Conservation (phyloP, 352 stramenopile genomes). For the Phytophthora colocasiae region DNA sequence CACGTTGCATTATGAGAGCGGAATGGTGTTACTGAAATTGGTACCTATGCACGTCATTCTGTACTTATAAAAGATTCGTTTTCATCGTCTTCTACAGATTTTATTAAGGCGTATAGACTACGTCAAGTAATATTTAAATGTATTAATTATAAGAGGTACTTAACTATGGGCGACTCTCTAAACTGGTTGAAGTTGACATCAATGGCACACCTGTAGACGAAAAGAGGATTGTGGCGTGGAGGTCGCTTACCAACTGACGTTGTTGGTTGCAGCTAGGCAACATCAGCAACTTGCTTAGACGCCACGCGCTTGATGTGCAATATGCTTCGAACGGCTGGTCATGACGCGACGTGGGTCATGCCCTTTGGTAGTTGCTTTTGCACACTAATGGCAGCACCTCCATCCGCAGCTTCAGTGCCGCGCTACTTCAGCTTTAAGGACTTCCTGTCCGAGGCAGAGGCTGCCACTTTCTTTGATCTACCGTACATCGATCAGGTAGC, state of each 20-base stretch:
- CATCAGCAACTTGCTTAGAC: not conserved
- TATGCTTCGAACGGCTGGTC: conserved; percentile 19
- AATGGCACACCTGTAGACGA: not conserved
- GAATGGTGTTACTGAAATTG: not conserved
- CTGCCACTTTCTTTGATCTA: conserved; percentile 59
- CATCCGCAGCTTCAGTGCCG: not conserved
- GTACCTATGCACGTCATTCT: no score
- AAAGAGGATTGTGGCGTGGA: not conserved
- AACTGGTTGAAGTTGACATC: conserved; percentile 10
- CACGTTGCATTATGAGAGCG: conserved; percentile 4
- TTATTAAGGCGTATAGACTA: no score
- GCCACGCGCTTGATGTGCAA: conserved; percentile 23
- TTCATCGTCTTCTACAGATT: not conserved
- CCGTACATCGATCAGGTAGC: conserved; percentile 56
- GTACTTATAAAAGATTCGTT: not conserved
- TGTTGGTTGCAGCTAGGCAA: not conserved
- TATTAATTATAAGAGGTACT: no score
- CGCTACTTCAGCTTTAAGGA: conserved; percentile 77
- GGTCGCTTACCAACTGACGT: not conserved
- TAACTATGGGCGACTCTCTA: no score
- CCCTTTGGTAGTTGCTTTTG: conserved; percentile 22
- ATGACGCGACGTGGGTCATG: conserved; percentile 28
- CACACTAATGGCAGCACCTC: not conserved
- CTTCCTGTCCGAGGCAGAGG: conserved; percentile 55
- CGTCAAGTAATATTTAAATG: no score